Conservation (phyloP, 2,329 filamentous ascomycete species). For the Tolypocladium paradoxum region DNA sequence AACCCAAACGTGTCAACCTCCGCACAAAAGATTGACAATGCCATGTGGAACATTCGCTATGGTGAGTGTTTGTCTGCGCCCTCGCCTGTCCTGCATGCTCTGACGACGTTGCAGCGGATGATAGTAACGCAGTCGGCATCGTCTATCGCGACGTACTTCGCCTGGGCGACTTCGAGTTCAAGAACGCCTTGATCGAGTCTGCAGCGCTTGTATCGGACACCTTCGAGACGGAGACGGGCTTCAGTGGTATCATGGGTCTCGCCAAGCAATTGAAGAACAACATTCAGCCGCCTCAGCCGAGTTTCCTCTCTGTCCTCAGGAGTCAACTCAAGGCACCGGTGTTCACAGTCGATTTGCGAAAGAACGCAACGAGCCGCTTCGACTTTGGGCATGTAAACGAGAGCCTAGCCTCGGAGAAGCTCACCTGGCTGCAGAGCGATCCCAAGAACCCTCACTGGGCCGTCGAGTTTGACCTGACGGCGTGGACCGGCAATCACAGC, state of each 20-base stretch:
- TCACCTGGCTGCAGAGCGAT: slow-evolving; percentile 30
- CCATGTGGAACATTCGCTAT: slow-evolving; percentile 39
- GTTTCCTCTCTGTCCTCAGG: slow-evolving; percentile 33
- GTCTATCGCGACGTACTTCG: slow-evolving; percentile 40
- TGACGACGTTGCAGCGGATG: slow-evolving; percentile 25
- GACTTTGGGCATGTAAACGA: slow-evolving; percentile 40
- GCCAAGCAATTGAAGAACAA: slow-evolving; percentile 35
- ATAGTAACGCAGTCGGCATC: slow-evolving; percentile 31
- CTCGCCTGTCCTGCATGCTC: background rate
- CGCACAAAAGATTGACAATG: slow-evolving; percentile 27
- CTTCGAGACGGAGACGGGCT: slow-evolving; percentile 28
- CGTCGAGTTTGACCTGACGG: slow-evolving; percentile 36
- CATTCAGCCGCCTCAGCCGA: slow-evolving; percentile 29
- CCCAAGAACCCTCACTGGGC: slow-evolving; percentile 27
- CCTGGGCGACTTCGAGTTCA: slow-evolving; percentile 32
- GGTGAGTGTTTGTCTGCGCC: slow-evolving; percentile 22
- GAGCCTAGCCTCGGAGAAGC: slow-evolving; percentile 23
- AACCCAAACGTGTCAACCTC: slow-evolving; percentile 34
- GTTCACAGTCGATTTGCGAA: slow-evolving; percentile 39
- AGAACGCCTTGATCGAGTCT: slow-evolving; percentile 37
- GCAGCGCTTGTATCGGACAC: slow-evolving; percentile 31
- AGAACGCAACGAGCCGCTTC: slow-evolving; percentile 36
- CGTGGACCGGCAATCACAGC: slow-evolving; percentile 32
- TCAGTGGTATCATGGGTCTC: slow-evolving; percentile 43
- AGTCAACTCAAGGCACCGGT: slow-evolving; percentile 27